phyloP scores from a whole-genome alignment of 2,329 filamentous ascomycete genomes.

The Beauveria australis region DNA sequence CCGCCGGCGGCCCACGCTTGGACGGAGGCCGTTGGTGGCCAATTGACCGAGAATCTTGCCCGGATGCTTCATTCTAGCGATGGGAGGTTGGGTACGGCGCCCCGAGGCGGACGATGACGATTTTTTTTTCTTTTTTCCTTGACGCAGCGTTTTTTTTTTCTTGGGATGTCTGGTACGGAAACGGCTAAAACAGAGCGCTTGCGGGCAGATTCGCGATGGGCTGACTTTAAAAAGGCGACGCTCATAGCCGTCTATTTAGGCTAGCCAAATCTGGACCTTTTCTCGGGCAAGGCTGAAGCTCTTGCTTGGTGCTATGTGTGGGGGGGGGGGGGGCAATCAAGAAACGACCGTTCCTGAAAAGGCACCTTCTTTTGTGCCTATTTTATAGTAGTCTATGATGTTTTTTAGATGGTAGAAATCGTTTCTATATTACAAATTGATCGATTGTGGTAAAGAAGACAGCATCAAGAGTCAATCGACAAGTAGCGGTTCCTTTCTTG shows the following conservation, averaged over 20 bases:
- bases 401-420: no score
- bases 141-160: background rate
- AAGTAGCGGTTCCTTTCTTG: no score
- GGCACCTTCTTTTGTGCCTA: no score
- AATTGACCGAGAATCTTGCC: conserved; percentile 4
- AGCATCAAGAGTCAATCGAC: no score
- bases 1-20: background rate
- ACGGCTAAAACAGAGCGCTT: background rate
- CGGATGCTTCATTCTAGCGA: conserved; percentile 2
- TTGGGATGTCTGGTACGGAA: background rate
- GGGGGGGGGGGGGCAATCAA: no score
- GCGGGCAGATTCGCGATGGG: background rate
- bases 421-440: no score
- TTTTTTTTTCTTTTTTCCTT: no score
- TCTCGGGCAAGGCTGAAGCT: background rate
- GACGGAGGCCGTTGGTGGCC: conserved; percentile 7
- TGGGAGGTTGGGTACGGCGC: background rate
- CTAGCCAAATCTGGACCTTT: background rate
- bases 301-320: background rate
- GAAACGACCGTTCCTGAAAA: no score
- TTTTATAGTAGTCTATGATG: no score
- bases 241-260: background rate
- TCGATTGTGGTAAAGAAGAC: no score
- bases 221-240: background rate
- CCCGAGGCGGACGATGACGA: background rate